Conservation (phyloP, 768 basidiomycete genomes). For the Mycena belliarum region DNA sequence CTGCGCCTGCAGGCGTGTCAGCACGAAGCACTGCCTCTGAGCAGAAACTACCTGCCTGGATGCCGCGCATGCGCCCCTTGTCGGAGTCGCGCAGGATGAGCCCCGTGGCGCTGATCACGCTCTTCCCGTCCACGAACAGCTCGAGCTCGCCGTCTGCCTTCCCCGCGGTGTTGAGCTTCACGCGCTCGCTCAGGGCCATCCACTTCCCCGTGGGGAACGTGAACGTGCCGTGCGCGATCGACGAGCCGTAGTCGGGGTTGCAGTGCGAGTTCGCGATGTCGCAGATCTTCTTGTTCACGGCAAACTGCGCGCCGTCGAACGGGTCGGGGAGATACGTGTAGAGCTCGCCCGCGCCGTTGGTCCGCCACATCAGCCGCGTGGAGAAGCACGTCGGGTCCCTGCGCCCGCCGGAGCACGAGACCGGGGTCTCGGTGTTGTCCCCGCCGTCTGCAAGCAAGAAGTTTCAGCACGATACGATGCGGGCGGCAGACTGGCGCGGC, state of each 20-base stretch:
- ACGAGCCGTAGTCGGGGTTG: conserved; percentile 48
- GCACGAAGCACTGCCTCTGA: background rate
- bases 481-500: too few relatives aligned
- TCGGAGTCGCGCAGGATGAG: conserved; percentile 39
- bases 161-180: conserved; percentile 59
- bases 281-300: conserved; percentile 51
- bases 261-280: conserved; percentile 32
- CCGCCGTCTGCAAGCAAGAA: conserved; percentile 50
- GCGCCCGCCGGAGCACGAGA: conserved; percentile 64
- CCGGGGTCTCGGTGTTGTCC: conserved; percentile 44
- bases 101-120: conserved; percentile 31
- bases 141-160: conserved; percentile 57
- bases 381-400: conserved; percentile 60
- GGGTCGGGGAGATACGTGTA: conserved; percentile 68
- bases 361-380: conserved; percentile 69
- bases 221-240: conserved; percentile 53
- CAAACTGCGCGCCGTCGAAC: conserved; percentile 35
- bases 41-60: conserved; percentile 32
- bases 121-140: conserved; percentile 47
- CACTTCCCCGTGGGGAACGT: conserved; percentile 50
- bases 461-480: background rate
- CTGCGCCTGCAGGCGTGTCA: conserved; percentile 33
- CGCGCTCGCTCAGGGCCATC: conserved; percentile 52
- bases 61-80: conserved; percentile 43
- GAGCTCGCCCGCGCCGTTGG: conserved; percentile 57